Percentiles rank a stretch among this genome's conserved stretches.
phyloP scores from a whole-genome alignment of 176 grass and related monocot genomes.

The Themeda triandra region DNA sequence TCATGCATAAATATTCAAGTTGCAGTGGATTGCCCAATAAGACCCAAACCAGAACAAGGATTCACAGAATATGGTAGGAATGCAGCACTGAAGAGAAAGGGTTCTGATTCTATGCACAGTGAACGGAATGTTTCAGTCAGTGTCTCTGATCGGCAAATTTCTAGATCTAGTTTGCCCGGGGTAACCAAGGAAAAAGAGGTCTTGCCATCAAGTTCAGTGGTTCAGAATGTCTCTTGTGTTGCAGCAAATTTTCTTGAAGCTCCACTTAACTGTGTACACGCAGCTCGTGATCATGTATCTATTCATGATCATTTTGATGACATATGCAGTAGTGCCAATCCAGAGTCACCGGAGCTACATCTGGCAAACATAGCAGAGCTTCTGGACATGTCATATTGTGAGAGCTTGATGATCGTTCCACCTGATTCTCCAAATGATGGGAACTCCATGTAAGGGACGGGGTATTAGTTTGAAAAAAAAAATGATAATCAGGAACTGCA shows the following conservation, averaged over 20 bases:
- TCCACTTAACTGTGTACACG: not conserved
- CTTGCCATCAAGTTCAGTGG: not conserved
- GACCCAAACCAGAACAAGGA: conserved; percentile 4
- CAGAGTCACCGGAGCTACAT: not conserved
- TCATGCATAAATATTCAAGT: not conserved
- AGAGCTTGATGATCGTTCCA: conserved; percentile 33
- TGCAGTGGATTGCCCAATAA: not conserved
- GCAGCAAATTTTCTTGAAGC: not conserved
- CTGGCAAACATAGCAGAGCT: conserved; percentile 19
- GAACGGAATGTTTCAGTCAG: not conserved
- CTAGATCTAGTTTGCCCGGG: not conserved
- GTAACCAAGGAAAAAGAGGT: not conserved
- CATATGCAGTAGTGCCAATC: conserved; percentile 2
- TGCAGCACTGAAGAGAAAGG: not conserved
- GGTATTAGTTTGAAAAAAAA: not conserved
- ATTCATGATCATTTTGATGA: too few relatives aligned
- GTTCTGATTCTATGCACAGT: not conserved
- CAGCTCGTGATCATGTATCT: not conserved
- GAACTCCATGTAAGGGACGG: not conserved
- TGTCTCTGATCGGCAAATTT: not conserved
- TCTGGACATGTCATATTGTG: conserved; percentile 37
- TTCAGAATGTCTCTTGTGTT: not conserved
- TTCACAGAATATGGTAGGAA: not conserved
- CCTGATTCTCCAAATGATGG: conserved; percentile 14
- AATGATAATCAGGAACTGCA: not conserved